These are phyloP conservation scores for Bidens hawaiensis DNA, from an alignment of 140 eudicot species.

Conservation along the genomic window DNA sequence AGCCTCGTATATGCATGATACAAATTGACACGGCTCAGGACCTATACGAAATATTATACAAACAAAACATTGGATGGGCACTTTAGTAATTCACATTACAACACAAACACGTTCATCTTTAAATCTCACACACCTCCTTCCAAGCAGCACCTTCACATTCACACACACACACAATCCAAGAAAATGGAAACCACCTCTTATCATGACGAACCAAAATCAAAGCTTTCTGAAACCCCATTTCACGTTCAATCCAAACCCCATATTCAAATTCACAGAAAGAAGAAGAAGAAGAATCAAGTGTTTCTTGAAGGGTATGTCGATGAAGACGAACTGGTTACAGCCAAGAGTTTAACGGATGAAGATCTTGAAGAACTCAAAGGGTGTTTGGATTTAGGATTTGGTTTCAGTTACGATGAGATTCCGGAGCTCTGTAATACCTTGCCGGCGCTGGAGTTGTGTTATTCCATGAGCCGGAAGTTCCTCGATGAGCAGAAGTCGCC, in stretches of 20 bases:
- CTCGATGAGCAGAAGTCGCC: conserved; percentile 6
- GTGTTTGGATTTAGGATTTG: conserved; percentile 8
- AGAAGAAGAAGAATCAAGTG: neutral
- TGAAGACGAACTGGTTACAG: neutral
- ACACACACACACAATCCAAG: neutral
- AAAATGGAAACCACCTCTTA: neutral
- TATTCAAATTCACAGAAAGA: too few species aligned
- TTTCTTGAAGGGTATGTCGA: conserved; percentile 3
- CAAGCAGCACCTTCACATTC: neutral
- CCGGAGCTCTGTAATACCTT: conserved; percentile 1
- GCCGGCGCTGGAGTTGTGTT: conserved; percentile 8
- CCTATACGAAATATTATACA: too few species aligned
- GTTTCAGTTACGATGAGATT: conserved; percentile 3
- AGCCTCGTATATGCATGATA: too few species aligned
- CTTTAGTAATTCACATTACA: neutral
- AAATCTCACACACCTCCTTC: neutral
- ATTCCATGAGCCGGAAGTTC: conserved; percentile 11
- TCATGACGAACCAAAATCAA: too few species aligned
- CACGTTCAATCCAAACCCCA: neutral
- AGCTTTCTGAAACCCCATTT: neutral
- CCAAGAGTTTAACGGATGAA: neutral
- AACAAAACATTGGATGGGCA: neutral
- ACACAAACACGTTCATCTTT: neutral
- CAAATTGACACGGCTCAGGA: too few species aligned
- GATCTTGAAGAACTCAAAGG: conserved; percentile 8